phyloP scores from a whole-genome alignment of 768 basidiomycete species.

The Punctularia strigosozonata region DNA sequence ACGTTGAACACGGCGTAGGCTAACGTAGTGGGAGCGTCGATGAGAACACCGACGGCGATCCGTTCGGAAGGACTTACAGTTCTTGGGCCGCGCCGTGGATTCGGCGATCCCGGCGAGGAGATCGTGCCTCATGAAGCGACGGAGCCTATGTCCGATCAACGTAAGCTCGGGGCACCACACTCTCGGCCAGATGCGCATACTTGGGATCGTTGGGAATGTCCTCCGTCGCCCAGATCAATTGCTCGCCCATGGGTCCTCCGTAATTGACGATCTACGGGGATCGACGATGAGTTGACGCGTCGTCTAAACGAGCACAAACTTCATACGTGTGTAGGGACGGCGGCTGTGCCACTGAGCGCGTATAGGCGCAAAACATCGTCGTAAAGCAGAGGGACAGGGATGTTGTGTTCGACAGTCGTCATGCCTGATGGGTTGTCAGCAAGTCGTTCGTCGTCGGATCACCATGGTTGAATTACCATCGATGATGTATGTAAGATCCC shows the following conservation, averaged over 20 bases:
- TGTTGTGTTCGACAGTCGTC: slow-evolving; percentile 65
- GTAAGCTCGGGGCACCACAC: neutral
- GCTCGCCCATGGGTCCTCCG: slow-evolving; percentile 60
- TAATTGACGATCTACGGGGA: slow-evolving; percentile 68
- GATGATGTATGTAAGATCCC: slow-evolving; percentile 71
- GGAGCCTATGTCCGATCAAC: slow-evolving; percentile 28
- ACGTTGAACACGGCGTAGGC: slow-evolving; percentile 61
- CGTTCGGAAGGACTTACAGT: slow-evolving; percentile 31
- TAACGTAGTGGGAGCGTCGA: slow-evolving; percentile 12
- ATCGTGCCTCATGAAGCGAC: slow-evolving; percentile 54
- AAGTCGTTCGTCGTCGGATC: neutral
- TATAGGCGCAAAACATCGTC: slow-evolving; percentile 57
- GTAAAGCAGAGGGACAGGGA: slow-evolving; percentile 54
- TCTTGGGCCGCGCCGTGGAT: slow-evolving; percentile 43
- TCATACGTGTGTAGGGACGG: slow-evolving; percentile 72
- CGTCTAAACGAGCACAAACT: too few relatives aligned
- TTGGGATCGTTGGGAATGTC: slow-evolving; percentile 61
- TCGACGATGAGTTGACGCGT: too few relatives aligned
- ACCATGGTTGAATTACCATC: slow-evolving; percentile 36
- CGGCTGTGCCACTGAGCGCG: slow-evolving; percentile 55
- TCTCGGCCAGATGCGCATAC: slow-evolving; percentile 20
- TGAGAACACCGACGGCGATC: neutral
- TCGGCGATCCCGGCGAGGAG: slow-evolving; percentile 48
- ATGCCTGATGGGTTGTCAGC: slow-evolving; percentile 32
- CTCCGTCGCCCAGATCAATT: slow-evolving; percentile 52